Evolutionary conservation across 1,284 basidiomycete species (phyloP), one percentile per base, ranked within the genome.

Genomic region (Leccinum fuscescens): DNA sequence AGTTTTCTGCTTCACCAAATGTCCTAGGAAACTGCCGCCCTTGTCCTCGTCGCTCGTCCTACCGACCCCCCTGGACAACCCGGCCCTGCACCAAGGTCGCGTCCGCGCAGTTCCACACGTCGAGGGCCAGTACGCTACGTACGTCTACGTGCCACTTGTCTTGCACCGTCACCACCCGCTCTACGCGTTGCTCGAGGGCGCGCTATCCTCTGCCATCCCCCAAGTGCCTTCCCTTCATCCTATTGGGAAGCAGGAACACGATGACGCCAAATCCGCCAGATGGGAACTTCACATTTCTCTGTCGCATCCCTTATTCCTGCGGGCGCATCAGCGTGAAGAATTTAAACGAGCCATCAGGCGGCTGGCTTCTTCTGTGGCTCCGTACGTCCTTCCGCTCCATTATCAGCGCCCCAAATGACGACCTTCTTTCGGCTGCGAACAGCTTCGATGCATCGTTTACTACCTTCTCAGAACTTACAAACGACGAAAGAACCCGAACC

Each of bases 71-170:
- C 67, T 81, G 7, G 88, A 92, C 69, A 75, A 90, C 66, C 90
- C 92, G 2, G 74, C 83, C 4, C 74, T 84, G 9, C 92, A 94
- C 69, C 90, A 93, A 76, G 92, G 92, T 14, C 82, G 93, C n/a
- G 77, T 78, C 55, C 83, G 92, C n/a, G 78, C 83, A 0, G 79
- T 76, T 0, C 89, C 91, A 1, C 89, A 93, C 67, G 82, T 91
- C 9, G 89, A 92, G 29, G 93, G 92, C 0, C 90, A 93, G 71
- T 93, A 84, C 70, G 84, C 87, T 1, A 80, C 87, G 14, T 85
- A 93, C 75, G 81, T 93, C 59, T 94, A 89, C 70, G 78, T 92
- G 9, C 82, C 87, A 3, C 67, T 92, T 56, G 62, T 71, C 22
- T 59, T 90, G 29, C 72, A 77, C 14, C 74, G 65, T 44, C 71